A percentile compares a stretch with the other conserved stretches of the same genome.
These are phyloP conservation scores for Stephanodiscus minutulus DNA, from an alignment of 108 stramenopile species.

Conservation along the genomic window DNA sequence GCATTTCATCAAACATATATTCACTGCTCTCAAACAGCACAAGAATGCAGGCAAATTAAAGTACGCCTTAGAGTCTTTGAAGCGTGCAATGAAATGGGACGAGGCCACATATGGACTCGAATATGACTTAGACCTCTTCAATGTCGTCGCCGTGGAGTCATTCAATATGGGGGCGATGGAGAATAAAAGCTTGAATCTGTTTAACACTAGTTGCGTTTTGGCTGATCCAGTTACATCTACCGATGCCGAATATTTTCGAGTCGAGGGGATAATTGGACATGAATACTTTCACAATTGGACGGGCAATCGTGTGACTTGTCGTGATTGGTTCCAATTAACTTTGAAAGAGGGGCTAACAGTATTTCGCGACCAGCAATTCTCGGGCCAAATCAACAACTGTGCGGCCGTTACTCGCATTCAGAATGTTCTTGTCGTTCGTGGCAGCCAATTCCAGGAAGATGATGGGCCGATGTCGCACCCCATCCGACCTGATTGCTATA, in stretches of 20 bases:
- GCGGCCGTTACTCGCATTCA: conserved; percentile 66
- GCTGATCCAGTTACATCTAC: conserved; percentile 58
- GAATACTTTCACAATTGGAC: conserved; percentile 88
- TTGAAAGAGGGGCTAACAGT: conserved; percentile 85
- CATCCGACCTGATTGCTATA: conserved; percentile 73
- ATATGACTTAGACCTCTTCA: conserved; percentile 79
- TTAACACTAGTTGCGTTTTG: conserved; percentile 80
- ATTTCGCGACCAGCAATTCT: conserved; percentile 77
- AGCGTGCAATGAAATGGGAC: conserved; percentile 79
- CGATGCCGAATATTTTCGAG: conserved; percentile 57
- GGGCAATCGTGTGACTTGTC: conserved; percentile 80
- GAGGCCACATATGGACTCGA: conserved; percentile 73
- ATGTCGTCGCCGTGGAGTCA: conserved; percentile 63
- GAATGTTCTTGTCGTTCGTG: conserved; percentile 53
- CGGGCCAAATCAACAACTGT: conserved; percentile 53
- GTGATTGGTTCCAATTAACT: conserved; percentile 88
- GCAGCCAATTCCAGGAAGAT: conserved; percentile 52
- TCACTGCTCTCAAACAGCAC: conserved; percentile 11
- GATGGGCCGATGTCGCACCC: conserved; percentile 82
- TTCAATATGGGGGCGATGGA: conserved; percentile 91
- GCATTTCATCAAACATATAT: neutral
- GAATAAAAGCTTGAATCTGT: conserved; percentile 66
- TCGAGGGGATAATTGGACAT: conserved; percentile 77
- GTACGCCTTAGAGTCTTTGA: conserved; percentile 64
- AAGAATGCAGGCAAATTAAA: conserved; percentile 71